phyloP scores from a whole-genome alignment of 495 filamentous ascomycete genomes.

The Penicillium cataractarum region DNA sequence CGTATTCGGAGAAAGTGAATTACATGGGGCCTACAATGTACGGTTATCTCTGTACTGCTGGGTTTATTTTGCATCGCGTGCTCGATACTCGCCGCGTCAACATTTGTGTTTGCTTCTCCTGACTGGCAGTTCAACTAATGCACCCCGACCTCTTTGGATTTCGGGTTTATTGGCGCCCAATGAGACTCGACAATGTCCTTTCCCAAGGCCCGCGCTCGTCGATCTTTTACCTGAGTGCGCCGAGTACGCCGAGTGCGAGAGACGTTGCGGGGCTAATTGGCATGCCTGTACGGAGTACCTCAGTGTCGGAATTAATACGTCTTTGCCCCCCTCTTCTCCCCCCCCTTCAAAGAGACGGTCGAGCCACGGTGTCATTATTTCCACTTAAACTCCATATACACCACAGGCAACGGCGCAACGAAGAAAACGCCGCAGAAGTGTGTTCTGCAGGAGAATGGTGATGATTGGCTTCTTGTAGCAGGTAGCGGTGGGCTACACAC shows the following conservation, averaged over 20 bases:
- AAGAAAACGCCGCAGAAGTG: background rate
- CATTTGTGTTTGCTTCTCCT: conserved; percentile 7
- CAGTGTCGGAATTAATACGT: background rate
- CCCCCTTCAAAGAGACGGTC: background rate
- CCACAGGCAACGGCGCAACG: background rate
- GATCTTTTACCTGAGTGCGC: conserved; percentile 26
- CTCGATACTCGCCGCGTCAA: conserved; percentile 29
- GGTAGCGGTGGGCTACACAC: conserved; percentile 8
- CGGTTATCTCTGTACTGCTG: conserved; percentile 8
- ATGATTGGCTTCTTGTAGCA: conserved; percentile 10
- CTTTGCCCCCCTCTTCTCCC: background rate
- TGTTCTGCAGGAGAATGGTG: background rate
- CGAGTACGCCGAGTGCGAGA: conserved; percentile 10
- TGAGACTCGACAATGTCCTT: conserved; percentile 3
- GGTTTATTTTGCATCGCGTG: conserved; percentile 26
- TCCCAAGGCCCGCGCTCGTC: conserved; percentile 17
- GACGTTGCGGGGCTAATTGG: conserved; percentile 22
- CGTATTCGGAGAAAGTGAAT: no score
- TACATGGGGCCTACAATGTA: background rate
- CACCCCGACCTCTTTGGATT: conserved; percentile 18
- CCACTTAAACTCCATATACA: background rate
- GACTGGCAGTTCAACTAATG: conserved; percentile 9
- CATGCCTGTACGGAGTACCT: conserved; percentile 1
- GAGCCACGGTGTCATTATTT: background rate
- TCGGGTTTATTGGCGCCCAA: conserved; percentile 14